Evolutionary conservation across 2,329 filamentous ascomycete genomes (phyloP).

Genomic region (Didymella sp.): DNA sequence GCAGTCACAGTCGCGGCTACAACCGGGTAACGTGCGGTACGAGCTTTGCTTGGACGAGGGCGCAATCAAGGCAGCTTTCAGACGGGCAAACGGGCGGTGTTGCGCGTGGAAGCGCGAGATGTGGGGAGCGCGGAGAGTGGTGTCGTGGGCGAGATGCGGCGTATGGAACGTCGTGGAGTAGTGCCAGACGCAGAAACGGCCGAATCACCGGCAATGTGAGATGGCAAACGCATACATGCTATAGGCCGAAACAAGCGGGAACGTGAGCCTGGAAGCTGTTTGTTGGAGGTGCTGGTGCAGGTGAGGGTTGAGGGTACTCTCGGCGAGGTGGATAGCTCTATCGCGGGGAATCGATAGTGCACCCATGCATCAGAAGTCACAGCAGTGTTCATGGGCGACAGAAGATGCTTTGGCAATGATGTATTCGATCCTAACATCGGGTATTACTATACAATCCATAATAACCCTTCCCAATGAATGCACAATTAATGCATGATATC

Average conservation of each 20-base stretch:
- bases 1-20: conserved; percentile 5
- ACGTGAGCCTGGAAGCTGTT: conserved; percentile 14
- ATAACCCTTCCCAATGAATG: not conserved
- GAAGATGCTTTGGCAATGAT: not conserved
- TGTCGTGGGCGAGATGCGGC: conserved; percentile 12
- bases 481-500: conserved; percentile 1
- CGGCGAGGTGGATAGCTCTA: conserved; percentile 18
- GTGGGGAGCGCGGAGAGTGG: conserved; percentile 20
- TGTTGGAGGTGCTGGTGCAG: not conserved
- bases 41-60: not conserved
- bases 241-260: conserved; percentile 13
- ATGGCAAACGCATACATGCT: conserved; percentile 42
- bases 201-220: conserved; percentile 41
- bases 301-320: conserved; percentile 13
- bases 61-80: conserved; percentile 1
- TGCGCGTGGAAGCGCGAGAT: conserved; percentile 22
- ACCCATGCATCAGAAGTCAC: conserved; percentile 13
- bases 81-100: conserved; percentile 10
- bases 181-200: conserved; percentile 23
- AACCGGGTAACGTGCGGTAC: not conserved
- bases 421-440: not conserved
- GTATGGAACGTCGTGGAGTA: conserved; percentile 23
- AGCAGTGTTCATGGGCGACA: not conserved
- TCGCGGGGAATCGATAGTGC: conserved; percentile 27
- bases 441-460: conserved; percentile 23